Evolutionary conservation across 108 stramenopile species (phyloP).

Genomic region (Pelagomonas calceolata): DNA sequence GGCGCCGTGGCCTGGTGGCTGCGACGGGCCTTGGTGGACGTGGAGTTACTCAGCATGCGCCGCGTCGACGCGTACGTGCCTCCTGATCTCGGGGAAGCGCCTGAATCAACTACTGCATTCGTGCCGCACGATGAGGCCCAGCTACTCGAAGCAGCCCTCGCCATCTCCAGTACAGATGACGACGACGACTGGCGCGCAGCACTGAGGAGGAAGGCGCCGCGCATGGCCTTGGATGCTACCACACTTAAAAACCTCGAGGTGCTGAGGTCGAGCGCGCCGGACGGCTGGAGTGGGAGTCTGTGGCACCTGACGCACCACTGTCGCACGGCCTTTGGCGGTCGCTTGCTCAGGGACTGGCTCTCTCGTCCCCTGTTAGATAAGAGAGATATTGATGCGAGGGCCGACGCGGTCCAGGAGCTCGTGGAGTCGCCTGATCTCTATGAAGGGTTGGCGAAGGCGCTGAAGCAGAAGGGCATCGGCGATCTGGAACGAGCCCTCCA

Average conservation of each 20-base stretch:
- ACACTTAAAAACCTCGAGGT: conserved; percentile 92
- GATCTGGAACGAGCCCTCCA: conserved; percentile 88
- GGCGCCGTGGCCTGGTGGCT: conserved; percentile 77
- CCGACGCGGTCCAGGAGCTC: conserved; percentile 86
- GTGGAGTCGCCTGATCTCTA: too few relatives aligned
- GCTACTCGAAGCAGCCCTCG: not conserved
- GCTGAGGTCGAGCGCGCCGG: conserved; percentile 55
- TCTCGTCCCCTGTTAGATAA: conserved; percentile 74
- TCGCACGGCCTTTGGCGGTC: conserved; percentile 78
- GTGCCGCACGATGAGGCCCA: not conserved
- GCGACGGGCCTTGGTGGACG: conserved; percentile 79
- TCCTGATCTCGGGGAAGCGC: conserved; percentile 26
- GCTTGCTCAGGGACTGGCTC: conserved; percentile 87
- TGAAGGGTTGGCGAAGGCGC: conserved; percentile 61
- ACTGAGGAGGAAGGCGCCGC: too few relatives aligned
- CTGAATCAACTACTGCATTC: too few relatives aligned
- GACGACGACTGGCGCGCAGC: not conserved
- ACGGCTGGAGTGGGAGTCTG: conserved; percentile 60
- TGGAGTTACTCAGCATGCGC: conserved; percentile 78
- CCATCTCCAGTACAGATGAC: not conserved
- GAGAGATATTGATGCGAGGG: conserved; percentile 73
- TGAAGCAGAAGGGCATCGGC: conserved; percentile 51
- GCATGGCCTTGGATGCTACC: conserved; percentile 88
- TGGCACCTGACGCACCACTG: conserved; percentile 80
- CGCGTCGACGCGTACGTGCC: conserved; percentile 73